phyloP scores from a whole-genome alignment of 257 asterid species.

The Vinca minor region DNA sequence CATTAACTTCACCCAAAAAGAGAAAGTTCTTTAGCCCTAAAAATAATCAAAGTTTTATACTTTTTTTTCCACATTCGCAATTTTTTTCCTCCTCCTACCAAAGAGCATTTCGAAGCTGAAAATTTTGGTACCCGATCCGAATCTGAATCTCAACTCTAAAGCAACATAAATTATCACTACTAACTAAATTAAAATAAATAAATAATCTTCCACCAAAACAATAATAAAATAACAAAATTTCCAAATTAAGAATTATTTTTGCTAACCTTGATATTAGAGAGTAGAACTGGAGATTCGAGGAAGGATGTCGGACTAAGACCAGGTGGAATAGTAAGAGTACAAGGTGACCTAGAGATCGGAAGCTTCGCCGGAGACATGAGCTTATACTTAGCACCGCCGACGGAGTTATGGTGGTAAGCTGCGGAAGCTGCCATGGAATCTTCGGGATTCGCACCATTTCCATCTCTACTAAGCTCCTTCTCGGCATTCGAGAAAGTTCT shows the following conservation, averaged over 20 bases:
- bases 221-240: background rate
- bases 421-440: background rate
- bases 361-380: slow-evolving; percentile 97
- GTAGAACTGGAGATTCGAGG: slow-evolving; percentile 92
- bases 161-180: slow-evolving; percentile 17
- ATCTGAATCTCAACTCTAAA: slow-evolving; percentile 47
- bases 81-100: background rate
- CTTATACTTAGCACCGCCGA: slow-evolving; percentile 56
- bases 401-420: background rate
- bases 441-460: slow-evolving; percentile 7
- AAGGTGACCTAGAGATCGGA: slow-evolving; percentile 89
- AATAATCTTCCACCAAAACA: background rate
- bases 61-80: slow-evolving; percentile 4
- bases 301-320: slow-evolving; percentile 93
- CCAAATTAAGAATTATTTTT: background rate
- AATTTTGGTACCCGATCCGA: slow-evolving; percentile 14
- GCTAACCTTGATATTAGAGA: slow-evolving; percentile 79
- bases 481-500: slow-evolving; percentile 5
- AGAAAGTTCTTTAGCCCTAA: background rate
- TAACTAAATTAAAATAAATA: background rate
- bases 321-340: slow-evolving; percentile 69
- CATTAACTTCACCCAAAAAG: background rate
- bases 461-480: slow-evolving; percentile 7
- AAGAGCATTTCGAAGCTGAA: slow-evolving; percentile 13
- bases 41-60: slow-evolving; percentile 7